phyloP scores from a whole-genome alignment of 2,329 filamentous ascomycete genomes.

The Lachnellula occidentalis region DNA sequence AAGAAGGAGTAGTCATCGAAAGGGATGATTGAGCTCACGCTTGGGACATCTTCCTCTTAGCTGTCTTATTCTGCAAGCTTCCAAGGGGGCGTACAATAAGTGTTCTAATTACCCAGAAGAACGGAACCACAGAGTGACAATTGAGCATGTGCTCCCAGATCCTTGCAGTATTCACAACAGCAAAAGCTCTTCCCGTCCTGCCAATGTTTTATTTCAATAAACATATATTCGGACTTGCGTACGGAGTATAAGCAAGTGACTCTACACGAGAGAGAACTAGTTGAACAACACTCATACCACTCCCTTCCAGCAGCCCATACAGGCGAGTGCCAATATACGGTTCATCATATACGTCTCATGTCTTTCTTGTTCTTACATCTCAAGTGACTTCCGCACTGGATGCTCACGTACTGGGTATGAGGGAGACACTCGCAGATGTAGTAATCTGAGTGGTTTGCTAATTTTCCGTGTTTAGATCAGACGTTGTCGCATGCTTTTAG shows the following conservation, averaged over 20 bases:
- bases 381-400: background rate
- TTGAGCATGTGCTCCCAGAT: background rate
- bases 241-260: too few species aligned
- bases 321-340: background rate
- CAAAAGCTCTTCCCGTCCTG: background rate
- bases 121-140: too few species aligned
- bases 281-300: background rate
- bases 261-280: too few species aligned
- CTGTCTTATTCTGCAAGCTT: background rate
- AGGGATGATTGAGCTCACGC: background rate
- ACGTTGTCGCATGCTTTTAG: background rate
- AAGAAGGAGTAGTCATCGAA: background rate
- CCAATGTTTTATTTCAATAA: background rate
- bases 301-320: background rate
- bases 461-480: background rate
- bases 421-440: background rate
- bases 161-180: background rate
- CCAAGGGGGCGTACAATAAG: background rate
- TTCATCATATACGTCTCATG: too few species aligned
- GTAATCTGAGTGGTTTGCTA: background rate
- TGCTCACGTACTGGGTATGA: background rate
- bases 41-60: background rate
- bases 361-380: background rate
- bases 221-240: background rate
- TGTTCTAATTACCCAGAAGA: background rate